Conservation (phyloP, 768 basidiomycete species). For the Boletales sp. region DNA sequence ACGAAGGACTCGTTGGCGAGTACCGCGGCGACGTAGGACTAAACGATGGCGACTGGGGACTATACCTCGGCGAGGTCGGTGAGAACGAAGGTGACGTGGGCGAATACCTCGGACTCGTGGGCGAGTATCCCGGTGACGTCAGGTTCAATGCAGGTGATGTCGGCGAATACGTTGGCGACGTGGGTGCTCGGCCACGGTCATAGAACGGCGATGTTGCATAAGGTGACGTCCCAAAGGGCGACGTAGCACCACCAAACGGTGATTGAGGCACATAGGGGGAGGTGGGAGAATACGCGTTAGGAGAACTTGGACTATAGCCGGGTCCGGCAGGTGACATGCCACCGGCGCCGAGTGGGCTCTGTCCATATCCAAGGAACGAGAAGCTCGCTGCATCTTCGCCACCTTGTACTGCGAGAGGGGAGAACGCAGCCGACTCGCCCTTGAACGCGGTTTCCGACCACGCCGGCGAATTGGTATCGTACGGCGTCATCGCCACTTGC, state of each 20-base stretch:
- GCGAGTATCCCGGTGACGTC: constrained; percentile 69
- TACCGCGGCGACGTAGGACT: constrained; percentile 88
- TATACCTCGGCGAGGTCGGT: constrained; percentile 80
- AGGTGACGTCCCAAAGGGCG: constrained; percentile 77
- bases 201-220: constrained; percentile 87
- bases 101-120: constrained; percentile 79
- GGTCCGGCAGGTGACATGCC: constrained; percentile 87
- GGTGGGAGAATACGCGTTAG: constrained; percentile 83
- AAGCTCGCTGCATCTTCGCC: constrained; percentile 81
- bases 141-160: constrained; percentile 81
- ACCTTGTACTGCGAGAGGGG: constrained; percentile 85
- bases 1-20: constrained; percentile 87
- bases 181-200: constrained; percentile 56
- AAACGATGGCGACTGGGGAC: constrained; percentile 87
- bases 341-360: constrained; percentile 79
- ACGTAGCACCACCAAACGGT: constrained; percentile 77
- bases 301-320: constrained; percentile 89
- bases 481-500: constrained; percentile 93
- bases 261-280: constrained; percentile 88
- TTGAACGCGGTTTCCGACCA: constrained; percentile 76
- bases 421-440: constrained; percentile 88
- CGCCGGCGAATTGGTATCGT: constrained; percentile 86
- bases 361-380: constrained; percentile 73
- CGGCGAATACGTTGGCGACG: constrained; percentile 85
- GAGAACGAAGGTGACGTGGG: constrained; percentile 84